A percentile compares a stretch with the other conserved stretches of the same genome.
phyloP scores from a whole-genome alignment of 352 stramenopile species.

The Pythium dissotocum region DNA sequence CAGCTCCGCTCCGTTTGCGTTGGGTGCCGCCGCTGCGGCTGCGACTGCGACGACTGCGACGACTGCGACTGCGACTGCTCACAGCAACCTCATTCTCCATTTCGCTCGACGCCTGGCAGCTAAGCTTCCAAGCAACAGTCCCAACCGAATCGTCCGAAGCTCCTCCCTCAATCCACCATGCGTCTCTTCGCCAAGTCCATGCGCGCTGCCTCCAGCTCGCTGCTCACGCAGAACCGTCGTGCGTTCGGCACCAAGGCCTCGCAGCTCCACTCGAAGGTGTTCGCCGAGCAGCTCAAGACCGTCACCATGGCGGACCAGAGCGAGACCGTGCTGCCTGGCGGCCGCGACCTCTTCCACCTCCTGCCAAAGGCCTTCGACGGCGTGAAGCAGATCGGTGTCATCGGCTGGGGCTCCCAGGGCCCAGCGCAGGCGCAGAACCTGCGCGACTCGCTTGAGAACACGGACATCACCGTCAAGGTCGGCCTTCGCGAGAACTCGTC shows the following conservation, averaged over 20 bases:
- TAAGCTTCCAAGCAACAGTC: constrained; percentile 1
- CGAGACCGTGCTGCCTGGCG: constrained; percentile 77
- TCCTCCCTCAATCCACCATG: constrained; percentile 32
- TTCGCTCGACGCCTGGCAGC: constrained; percentile 24
- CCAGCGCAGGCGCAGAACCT: constrained; percentile 98
- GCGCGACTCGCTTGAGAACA: constrained; percentile 93
- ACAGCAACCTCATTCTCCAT: constrained; percentile 24
- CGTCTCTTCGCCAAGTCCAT: constrained; percentile 67
- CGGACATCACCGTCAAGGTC: constrained; percentile 91
- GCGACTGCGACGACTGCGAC: background rate
- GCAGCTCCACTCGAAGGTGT: constrained; percentile 62
- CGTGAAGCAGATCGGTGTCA: constrained; percentile 97
- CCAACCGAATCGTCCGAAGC: background rate
- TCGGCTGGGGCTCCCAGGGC: constrained; percentile 97
- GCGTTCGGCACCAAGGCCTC: constrained; percentile 68
- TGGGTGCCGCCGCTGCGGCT: background rate
- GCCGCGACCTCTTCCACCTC: constrained; percentile 93
- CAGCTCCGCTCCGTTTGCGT: background rate
- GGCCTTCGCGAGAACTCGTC: constrained; percentile 82
- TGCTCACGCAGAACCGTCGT: constrained; percentile 41
- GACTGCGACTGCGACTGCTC: background rate
- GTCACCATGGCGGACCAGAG: constrained; percentile 74
- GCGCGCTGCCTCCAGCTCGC: constrained; percentile 40
- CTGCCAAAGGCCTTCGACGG: constrained; percentile 95
- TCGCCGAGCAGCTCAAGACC: constrained; percentile 74